Evolutionary conservation across 2,329 filamentous ascomycete species (phyloP).

Genomic region (Hirsutella thompsonii): DNA sequence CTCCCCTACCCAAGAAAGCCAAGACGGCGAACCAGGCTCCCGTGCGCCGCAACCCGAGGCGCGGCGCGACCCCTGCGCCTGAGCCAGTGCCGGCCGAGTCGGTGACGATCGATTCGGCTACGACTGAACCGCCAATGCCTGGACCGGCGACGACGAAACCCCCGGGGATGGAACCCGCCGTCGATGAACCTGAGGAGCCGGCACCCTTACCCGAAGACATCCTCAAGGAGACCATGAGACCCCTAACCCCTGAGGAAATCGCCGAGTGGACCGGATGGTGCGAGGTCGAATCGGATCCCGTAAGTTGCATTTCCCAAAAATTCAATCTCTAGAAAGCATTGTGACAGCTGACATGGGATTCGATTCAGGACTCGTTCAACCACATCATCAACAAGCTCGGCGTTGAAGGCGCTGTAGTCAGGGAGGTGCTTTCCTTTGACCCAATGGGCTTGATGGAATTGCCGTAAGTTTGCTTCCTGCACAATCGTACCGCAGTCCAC

Average conservation of each 20-base stretch:
- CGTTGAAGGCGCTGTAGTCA: slow-evolving; percentile 57
- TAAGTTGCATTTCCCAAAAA: slow-evolving; percentile 18
- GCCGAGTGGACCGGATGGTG: slow-evolving; percentile 59
- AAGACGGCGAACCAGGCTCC: slow-evolving; percentile 10
- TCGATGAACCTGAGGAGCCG: slow-evolving; percentile 6
- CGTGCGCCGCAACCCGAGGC: slow-evolving; percentile 27
- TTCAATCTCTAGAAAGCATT: no score
- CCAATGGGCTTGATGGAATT: slow-evolving; percentile 48
- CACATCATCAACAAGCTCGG: slow-evolving; percentile 71
- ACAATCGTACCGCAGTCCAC: no score
- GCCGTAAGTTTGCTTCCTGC: slow-evolving; percentile 29
- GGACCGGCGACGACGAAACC: no score
- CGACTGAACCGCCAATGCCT: no score
- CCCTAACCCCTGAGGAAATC: slow-evolving; percentile 37
- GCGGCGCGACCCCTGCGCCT: slow-evolving; percentile 31
- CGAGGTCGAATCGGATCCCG: slow-evolving; percentile 84
- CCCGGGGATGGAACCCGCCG: slow-evolving; percentile 17
- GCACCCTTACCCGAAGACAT: slow-evolving; percentile 23
- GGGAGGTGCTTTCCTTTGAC: slow-evolving; percentile 67
- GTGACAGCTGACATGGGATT: neutral
- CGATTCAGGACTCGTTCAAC: slow-evolving; percentile 66
- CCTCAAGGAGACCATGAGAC: slow-evolving; percentile 31
- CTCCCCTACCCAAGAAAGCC: neutral
- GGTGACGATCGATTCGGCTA: no score
- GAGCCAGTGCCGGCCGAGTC: no score